Evolutionary conservation across 2,329 filamentous ascomycete genomes (phyloP).

Genomic region (Pezicula carpinea): DNA sequence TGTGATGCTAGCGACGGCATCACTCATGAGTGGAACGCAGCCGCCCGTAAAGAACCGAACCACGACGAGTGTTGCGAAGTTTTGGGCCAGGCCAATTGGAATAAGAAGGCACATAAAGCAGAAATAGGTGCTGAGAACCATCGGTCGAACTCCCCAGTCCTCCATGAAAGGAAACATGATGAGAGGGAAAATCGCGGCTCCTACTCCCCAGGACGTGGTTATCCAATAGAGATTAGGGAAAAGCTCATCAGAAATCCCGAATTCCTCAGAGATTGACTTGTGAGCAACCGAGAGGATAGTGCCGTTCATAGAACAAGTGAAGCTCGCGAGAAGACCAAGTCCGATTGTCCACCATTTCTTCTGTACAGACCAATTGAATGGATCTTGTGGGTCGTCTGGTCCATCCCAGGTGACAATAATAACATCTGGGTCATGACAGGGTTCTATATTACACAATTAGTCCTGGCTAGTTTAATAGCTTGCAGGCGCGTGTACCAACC

Average conservation of each 20-base stretch:
- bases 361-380: constrained; percentile 32
- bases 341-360: constrained; percentile 32
- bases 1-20: constrained; percentile 14
- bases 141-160: constrained; percentile 27
- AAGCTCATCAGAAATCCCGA: constrained; percentile 31
- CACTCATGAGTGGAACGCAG: constrained; percentile 18
- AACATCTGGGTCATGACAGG: background rate
- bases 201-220: constrained; percentile 36
- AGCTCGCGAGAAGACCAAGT: constrained; percentile 27
- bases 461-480: background rate
- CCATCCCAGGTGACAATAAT: constrained; percentile 23
- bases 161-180: constrained; percentile 38
- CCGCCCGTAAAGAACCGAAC: constrained; percentile 25
- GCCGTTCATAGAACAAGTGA: constrained; percentile 30
- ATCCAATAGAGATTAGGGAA: constrained; percentile 38
- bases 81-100: constrained; percentile 28
- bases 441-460: background rate
- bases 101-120: constrained; percentile 24
- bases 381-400: constrained; percentile 29
- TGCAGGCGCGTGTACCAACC: background rate
- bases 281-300: constrained; percentile 35
- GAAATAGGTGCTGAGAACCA: constrained; percentile 21
- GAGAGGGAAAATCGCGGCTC: constrained; percentile 36
- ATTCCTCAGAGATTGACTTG: constrained; percentile 32
- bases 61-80: constrained; percentile 23